Conservation (phyloP, 768 basidiomycete genomes). For the Boletus huronensis region DNA sequence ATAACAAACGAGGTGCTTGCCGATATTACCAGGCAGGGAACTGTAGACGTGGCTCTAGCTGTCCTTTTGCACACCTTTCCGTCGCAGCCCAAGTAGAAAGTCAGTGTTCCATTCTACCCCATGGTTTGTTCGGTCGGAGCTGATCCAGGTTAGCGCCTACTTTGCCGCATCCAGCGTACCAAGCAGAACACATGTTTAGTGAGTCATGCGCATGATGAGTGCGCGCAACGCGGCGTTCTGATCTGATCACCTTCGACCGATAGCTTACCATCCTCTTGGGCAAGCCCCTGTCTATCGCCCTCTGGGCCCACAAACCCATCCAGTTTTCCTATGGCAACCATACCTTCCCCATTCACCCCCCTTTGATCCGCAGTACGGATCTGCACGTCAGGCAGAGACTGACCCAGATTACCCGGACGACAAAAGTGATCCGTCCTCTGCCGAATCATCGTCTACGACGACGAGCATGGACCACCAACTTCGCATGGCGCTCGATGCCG, state of each 20-base stretch:
- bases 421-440: constrained; percentile 26
- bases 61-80: constrained; percentile 24
- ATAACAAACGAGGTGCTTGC: constrained; percentile 17
- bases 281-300: constrained; percentile 22
- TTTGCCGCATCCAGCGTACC: constrained; percentile 11
- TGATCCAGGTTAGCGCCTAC: constrained; percentile 14
- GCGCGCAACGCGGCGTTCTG: neutral
- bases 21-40: constrained; percentile 25
- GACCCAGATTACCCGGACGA: constrained; percentile 22
- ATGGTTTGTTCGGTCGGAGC: neutral
- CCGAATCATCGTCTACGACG: constrained; percentile 16
- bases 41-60: constrained; percentile 28
- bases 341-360: constrained; percentile 26
- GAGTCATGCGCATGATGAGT: constrained; percentile 2
- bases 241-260: constrained; percentile 7
- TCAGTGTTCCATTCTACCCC: constrained; percentile 7
- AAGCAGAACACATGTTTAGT: constrained; percentile 18
- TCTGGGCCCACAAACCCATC: constrained; percentile 11
- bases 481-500: constrained; percentile 4
- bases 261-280: constrained; percentile 17
- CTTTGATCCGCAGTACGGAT: constrained; percentile 16
- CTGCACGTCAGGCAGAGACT: constrained; percentile 5
- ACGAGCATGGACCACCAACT: constrained; percentile 11
- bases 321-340: constrained; percentile 27
- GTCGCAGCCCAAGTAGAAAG: constrained; percentile 12